phyloP scores from a whole-genome alignment of 768 basidiomycete genomes.

The Suillus subaureus region DNA sequence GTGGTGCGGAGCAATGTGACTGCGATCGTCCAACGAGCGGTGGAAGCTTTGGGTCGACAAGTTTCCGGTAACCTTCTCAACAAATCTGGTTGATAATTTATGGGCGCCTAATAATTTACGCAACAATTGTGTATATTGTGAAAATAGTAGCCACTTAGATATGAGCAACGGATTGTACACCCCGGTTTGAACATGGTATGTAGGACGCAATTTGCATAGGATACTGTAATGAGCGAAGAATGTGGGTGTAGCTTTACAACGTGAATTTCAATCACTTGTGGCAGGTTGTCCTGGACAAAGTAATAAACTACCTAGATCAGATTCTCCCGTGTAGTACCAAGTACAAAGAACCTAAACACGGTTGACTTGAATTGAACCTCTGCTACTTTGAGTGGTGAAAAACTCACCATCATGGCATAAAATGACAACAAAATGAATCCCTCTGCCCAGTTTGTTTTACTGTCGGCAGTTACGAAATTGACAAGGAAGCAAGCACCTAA shows the following conservation, averaged over 20 bases:
- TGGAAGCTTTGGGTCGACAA: conserved; percentile 54
- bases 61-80: conserved; percentile 45
- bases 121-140: background rate
- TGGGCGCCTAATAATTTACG: background rate
- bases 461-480: conserved; percentile 78
- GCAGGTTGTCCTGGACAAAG: conserved; percentile 29
- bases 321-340: conserved; percentile 69
- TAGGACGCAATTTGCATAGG: background rate
- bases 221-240: background rate
- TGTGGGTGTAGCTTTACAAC: conserved; percentile 16
- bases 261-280: conserved; percentile 21
- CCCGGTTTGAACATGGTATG: background rate
- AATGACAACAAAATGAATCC: conserved; percentile 67
- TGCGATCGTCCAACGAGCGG: conserved; percentile 50
- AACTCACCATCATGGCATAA: conserved; percentile 64
- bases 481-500: conserved; percentile 74
- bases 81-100: background rate
- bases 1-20: conserved; percentile 56
- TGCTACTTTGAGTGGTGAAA: background rate
- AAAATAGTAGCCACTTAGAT: background rate
- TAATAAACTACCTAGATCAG: conserved; percentile 51
- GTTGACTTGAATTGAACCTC: background rate
- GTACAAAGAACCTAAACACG: conserved; percentile 53
- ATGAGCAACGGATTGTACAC: background rate
- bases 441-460: conserved; percentile 81